phyloP scores from a whole-genome alignment of 768 basidiomycete genomes.

The Hericium alpestre region DNA sequence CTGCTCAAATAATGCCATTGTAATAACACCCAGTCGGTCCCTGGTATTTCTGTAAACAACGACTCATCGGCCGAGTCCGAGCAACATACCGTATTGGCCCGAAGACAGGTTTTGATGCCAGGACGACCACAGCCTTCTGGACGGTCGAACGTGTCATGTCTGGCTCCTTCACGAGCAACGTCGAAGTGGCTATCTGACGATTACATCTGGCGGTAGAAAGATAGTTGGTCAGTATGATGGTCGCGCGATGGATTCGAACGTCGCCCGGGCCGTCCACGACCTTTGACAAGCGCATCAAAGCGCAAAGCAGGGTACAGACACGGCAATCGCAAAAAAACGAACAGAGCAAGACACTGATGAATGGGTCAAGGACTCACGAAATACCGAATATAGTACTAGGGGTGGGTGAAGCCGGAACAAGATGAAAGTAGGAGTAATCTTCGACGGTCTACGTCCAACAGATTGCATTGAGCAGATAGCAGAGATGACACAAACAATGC shows the following conservation, averaged over 20 bases:
- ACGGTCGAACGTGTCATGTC: constrained; percentile 95
- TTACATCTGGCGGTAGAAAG: constrained; percentile 55
- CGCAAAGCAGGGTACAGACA: too few relatives aligned
- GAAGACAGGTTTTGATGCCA: constrained; percentile 84
- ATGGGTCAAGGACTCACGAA: constrained; percentile 45
- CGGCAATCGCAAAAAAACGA: neutral
- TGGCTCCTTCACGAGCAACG: constrained; percentile 63
- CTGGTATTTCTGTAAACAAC: constrained; percentile 25
- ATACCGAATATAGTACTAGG: constrained; percentile 91
- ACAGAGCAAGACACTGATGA: neutral
- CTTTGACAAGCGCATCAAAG: neutral
- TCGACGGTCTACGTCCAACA: constrained; percentile 53
- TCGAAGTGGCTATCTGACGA: constrained; percentile 78
- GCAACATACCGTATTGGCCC: constrained; percentile 73
- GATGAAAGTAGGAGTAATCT: constrained; percentile 95
- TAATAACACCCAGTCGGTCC: constrained; percentile 91
- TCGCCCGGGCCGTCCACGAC: neutral
- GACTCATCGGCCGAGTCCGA: neutral
- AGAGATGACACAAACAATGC: constrained; percentile 17
- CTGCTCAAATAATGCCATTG: constrained; percentile 83
- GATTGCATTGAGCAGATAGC: neutral
- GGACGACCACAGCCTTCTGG: constrained; percentile 93
- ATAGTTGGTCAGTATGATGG: neutral
- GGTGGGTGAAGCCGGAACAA: constrained; percentile 61
- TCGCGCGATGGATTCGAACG: too few relatives aligned